Evolutionary conservation across 768 basidiomycete species (phyloP).

Genomic region (Leccinum olivaceopallidum): DNA sequence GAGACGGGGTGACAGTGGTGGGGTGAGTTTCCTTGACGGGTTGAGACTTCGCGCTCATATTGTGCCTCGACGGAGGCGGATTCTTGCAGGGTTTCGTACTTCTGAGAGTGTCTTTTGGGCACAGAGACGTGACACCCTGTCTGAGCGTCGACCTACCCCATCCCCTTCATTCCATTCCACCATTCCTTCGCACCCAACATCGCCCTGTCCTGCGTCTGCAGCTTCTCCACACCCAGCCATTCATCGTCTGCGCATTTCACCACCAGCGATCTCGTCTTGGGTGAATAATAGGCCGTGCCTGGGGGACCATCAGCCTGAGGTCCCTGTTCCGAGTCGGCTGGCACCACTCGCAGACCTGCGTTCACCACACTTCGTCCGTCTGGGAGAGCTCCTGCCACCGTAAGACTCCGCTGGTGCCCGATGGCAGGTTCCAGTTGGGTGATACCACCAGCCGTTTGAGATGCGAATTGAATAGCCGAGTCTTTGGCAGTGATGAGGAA

Average conservation of each 20-base stretch:
- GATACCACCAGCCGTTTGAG: conserved; percentile 23
- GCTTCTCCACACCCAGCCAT: conserved; percentile 50
- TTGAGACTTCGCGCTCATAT: conserved; percentile 22
- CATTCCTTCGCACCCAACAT: conserved; percentile 61
- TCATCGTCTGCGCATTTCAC: conserved; percentile 57
- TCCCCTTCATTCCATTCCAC: conserved; percentile 69
- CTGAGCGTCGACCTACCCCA: conserved; percentile 26
- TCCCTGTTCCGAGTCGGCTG: conserved; percentile 2
- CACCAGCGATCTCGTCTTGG: conserved; percentile 40
- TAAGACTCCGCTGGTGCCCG: conserved; percentile 29
- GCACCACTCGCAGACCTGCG: conserved; percentile 18
- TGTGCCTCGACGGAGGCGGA: conserved; percentile 17
- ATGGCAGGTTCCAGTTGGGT: conserved; percentile 28
- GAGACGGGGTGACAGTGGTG: conserved; percentile 13
- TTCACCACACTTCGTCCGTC: conserved; percentile 28
- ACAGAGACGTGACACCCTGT: not conserved
- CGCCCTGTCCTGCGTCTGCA: conserved; percentile 64
- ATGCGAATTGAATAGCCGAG: conserved; percentile 18
- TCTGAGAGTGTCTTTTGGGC: not conserved
- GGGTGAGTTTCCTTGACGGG: conserved; percentile 21
- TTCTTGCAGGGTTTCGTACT: conserved; percentile 7
- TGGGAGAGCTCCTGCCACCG: conserved; percentile 22
- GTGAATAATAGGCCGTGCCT: conserved; percentile 47
- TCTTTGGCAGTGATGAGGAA: conserved; percentile 33
- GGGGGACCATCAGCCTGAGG: conserved; percentile 18